Evolutionary conservation across 2,329 filamentous ascomycete species (phyloP).

Genomic region (Davidsoniella virescens): DNA sequence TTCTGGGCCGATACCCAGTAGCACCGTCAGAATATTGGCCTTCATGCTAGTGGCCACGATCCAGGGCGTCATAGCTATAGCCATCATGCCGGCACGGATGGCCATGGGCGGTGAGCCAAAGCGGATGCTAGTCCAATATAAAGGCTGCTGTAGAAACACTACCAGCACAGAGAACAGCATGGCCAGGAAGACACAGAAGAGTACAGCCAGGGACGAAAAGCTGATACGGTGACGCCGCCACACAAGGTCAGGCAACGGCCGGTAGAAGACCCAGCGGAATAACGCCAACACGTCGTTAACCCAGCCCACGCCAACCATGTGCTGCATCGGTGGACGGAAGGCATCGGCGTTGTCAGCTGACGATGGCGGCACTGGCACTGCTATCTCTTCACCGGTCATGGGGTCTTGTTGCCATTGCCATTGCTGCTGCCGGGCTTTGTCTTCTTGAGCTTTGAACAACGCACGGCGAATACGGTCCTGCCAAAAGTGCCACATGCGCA

Average conservation of each 20-base stretch:
- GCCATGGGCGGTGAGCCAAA: conserved; percentile 81
- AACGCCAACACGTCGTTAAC: conserved; percentile 70
- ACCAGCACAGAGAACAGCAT: conserved; percentile 62
- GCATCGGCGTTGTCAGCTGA: too few relatives aligned
- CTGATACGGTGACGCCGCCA: conserved; percentile 53
- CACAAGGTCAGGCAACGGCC: conserved; percentile 60
- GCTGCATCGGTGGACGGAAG: conserved; percentile 29
- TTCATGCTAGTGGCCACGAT: conserved; percentile 83
- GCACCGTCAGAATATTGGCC: conserved; percentile 64
- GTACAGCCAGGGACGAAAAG: conserved; percentile 64
- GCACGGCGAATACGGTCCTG: conserved; percentile 86
- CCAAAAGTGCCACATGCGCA: conserved; percentile 77
- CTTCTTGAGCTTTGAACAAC: conserved; percentile 61
- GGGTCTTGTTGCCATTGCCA: background rate
- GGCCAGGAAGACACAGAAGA: conserved; percentile 50
- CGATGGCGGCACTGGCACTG: background rate
- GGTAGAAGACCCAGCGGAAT: conserved; percentile 78
- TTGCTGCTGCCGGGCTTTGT: conserved; percentile 26
- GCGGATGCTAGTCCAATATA: conserved; percentile 76
- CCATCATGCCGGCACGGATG: conserved; percentile 78
- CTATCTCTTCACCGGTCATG: background rate
- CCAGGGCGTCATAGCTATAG: conserved; percentile 84
- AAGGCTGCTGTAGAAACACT: conserved; percentile 70
- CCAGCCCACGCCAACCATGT: conserved; percentile 52
- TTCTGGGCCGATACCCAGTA: conserved; percentile 86